These are phyloP conservation scores for Adansonia rubrostipa DNA, from an alignment of 441 rosid genomes.

Conservation along the genomic window DNA sequence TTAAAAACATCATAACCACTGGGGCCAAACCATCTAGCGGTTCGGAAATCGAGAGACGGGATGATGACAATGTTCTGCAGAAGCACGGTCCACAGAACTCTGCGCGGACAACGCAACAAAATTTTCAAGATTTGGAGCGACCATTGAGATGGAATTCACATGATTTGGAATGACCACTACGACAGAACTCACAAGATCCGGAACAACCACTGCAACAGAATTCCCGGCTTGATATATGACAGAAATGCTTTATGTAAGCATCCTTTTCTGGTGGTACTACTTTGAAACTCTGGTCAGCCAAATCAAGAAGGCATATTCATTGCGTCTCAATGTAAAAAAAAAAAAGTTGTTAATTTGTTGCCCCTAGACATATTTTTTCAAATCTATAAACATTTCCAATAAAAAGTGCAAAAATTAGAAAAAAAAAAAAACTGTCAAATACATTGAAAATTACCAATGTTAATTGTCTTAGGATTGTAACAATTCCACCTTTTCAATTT, in stretches of 20 bases:
- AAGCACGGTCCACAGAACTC: constrained; percentile 34
- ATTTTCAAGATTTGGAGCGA: constrained; percentile 14
- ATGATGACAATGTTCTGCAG: constrained; percentile 31
- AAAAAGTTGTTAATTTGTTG: constrained; percentile 2
- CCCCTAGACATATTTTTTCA: constrained; percentile 21
- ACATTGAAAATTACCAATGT: too few species aligned
- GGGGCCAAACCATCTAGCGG: constrained; percentile 84
- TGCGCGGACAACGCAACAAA: constrained; percentile 11
- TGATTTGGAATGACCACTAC: constrained; percentile 17
- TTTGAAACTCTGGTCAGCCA: constrained; percentile 26
- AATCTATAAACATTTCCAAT: not conserved
- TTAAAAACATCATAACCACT: constrained; percentile 65
- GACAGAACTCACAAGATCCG: constrained; percentile 30
- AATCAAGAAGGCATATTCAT: constrained; percentile 30
- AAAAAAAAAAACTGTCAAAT: too few species aligned
- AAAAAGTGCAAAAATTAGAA: too few species aligned
- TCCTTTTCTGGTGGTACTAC: constrained; percentile 19
- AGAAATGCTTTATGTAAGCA: constrained; percentile 17
- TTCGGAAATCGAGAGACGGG: constrained; percentile 46
- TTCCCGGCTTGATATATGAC: constrained; percentile 34
- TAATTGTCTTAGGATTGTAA: too few species aligned
- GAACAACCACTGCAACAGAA: constrained; percentile 33
- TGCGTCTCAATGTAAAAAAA: constrained; percentile 46
- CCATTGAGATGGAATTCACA: constrained; percentile 25
- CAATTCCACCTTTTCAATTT: too few species aligned